Conservation (phyloP, 2,329 filamentous ascomycete genomes). For the Stylonectria norvegica region DNA sequence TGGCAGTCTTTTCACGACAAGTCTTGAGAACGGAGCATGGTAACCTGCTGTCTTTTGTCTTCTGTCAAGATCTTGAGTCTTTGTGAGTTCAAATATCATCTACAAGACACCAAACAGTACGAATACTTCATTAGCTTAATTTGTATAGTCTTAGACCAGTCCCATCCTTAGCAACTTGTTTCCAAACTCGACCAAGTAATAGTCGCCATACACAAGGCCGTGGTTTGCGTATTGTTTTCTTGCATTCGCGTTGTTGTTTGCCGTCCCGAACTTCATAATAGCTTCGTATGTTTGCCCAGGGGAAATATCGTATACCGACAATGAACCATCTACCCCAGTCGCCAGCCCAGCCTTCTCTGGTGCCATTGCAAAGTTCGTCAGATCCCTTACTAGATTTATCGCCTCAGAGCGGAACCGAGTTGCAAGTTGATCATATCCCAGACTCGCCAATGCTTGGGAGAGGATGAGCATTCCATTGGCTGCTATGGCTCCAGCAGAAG, state of each 20-base stretch:
- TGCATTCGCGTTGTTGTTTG: slow-evolving; percentile 32
- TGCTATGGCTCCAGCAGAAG: slow-evolving; percentile 38
- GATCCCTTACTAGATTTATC: slow-evolving; percentile 29
- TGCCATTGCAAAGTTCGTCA: slow-evolving; percentile 27
- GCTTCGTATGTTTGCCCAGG: slow-evolving; percentile 24
- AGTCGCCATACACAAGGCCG: slow-evolving; percentile 48
- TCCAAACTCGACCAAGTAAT: slow-evolving; percentile 45
- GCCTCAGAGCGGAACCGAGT: slow-evolving; percentile 27
- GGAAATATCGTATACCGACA: background rate
- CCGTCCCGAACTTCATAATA: slow-evolving; percentile 33
- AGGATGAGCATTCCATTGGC: slow-evolving; percentile 41
- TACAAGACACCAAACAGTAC: too few relatives aligned
- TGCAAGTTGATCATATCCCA: slow-evolving; percentile 12
- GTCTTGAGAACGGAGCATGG: background rate
- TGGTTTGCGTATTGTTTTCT: slow-evolving; percentile 31
- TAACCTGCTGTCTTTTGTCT: background rate
- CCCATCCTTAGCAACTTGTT: slow-evolving; percentile 43
- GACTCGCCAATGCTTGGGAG: slow-evolving; percentile 30
- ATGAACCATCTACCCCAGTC: background rate
- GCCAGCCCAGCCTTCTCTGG: slow-evolving; percentile 21
- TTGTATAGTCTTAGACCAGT: too few relatives aligned
- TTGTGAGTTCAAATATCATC: too few relatives aligned
- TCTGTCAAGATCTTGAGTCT: background rate
- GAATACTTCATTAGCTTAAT: too few relatives aligned
- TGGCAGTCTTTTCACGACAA: background rate